phyloP scores from a whole-genome alignment of 2,329 filamentous ascomycete genomes.

The Fusarium sp. region DNA sequence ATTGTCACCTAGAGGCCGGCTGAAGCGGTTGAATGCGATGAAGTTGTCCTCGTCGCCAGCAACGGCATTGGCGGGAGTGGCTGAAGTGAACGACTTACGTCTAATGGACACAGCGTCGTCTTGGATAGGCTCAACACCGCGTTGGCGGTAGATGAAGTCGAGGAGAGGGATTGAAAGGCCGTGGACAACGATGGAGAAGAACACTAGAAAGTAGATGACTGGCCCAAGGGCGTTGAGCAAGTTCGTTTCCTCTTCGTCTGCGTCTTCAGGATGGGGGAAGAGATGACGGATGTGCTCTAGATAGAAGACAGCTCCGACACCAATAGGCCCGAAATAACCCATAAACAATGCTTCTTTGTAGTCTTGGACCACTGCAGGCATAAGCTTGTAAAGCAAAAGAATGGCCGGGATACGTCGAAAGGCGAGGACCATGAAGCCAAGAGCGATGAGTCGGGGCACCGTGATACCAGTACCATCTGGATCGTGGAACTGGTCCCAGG shows the following conservation, averaged over 20 bases:
- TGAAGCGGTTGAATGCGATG: constrained; percentile 64
- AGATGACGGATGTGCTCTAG: constrained; percentile 64
- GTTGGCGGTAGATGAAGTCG: constrained; percentile 17
- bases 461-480: constrained; percentile 68
- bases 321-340: constrained; percentile 81
- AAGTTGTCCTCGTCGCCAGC: constrained; percentile 55
- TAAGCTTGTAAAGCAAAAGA: constrained; percentile 66
- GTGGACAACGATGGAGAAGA: constrained; percentile 48
- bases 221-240: constrained; percentile 55
- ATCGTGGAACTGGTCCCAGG: constrained; percentile 67
- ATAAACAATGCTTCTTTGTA: constrained; percentile 72
- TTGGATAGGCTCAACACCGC: constrained; percentile 57
- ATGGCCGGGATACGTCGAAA: constrained; percentile 71
- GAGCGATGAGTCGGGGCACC: constrained; percentile 61
- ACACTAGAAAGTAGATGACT: constrained; percentile 59
- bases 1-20: constrained; percentile 49
- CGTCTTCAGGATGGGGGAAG: constrained; percentile 54
- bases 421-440: constrained; percentile 66
- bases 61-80: constrained; percentile 57
- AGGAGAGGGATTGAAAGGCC: constrained; percentile 61
- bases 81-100: constrained; percentile 53
- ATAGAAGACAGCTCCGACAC: constrained; percentile 82
- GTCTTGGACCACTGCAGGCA: constrained; percentile 64
- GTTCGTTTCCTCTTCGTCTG: constrained; percentile 53
- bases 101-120: constrained; percentile 59